Conservation (phyloP, 371 early-diverging fungal genomes). For the Batrachochytrium dendrobatidis region DNA sequence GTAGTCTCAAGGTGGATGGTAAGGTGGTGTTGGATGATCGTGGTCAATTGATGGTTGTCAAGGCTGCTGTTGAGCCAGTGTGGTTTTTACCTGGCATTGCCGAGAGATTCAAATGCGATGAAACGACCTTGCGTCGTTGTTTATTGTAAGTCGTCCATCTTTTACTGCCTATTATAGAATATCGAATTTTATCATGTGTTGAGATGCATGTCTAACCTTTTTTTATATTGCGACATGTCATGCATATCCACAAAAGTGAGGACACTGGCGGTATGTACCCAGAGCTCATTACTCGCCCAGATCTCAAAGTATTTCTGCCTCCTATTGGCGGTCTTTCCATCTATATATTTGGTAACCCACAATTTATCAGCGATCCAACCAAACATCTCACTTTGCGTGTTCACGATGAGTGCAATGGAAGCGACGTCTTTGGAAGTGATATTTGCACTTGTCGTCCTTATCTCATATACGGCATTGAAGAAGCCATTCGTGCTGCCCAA, state of each 20-base stretch:
- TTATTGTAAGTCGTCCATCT: conserved; percentile 72
- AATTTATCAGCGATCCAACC: conserved; percentile 65
- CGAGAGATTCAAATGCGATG: conserved; percentile 78
- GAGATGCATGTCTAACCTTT: neutral
- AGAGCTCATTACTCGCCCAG: conserved; percentile 88
- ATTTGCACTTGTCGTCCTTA: conserved; percentile 88
- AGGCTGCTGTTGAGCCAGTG: conserved; percentile 95
- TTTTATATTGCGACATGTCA: conserved; percentile 3
- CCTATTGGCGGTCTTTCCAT: conserved; percentile 92
- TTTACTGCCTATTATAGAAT: neutral
- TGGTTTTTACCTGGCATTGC: conserved; percentile 95
- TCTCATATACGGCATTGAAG: conserved; percentile 87
- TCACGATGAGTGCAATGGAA: conserved; percentile 59
- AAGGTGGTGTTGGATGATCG: conserved; percentile 66
- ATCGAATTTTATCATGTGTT: neutral
- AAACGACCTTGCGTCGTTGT: conserved; percentile 73
- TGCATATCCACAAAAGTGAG: too few relatives aligned
- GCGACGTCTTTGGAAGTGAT: conserved; percentile 82
- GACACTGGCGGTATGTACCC: conserved; percentile 93
- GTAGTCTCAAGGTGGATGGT: conserved; percentile 67
- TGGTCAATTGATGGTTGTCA: conserved; percentile 84
- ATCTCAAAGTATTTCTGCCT: conserved; percentile 88
- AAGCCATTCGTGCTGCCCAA: conserved; percentile 84
- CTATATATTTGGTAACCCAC: conserved; percentile 89
- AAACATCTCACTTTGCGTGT: conserved; percentile 83